Evolutionary conservation across 2,329 filamentous ascomycete species (phyloP), one percentile per base, ranked within the genome.

Genomic region (Scolecobasidium constrictum): DNA sequence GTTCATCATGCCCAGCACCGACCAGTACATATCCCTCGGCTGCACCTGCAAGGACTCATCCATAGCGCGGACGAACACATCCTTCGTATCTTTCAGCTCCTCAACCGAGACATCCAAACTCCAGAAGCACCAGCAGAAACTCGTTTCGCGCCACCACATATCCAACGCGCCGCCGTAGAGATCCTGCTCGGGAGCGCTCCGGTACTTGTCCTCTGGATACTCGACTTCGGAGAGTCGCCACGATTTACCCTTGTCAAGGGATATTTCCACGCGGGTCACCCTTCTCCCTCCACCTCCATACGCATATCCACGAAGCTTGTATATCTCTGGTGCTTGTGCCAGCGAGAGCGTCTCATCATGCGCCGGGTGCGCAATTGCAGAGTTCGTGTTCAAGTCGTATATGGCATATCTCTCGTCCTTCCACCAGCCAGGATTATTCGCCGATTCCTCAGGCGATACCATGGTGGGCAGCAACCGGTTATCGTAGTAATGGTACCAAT

Each of bases 401-500:
- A 95, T 94, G 16, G 86, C 86, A 55, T 94, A 94, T 47, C 85
- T 74, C 49, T 94, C 87, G 56, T 95, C 88, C 53, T 69, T 81
- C 88, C 88, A 95, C 66, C 80, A 85, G 17, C 81, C 75, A 0
- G 78, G 75, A 42, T 87, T 69, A 48, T 82, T 75, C 2, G 80
- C 79, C 46, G 84, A 81, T 56, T 82, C 80, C 51, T 94, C 86
- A 1, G 88, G 86, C 9, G 80, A 81, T 13, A 94, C 72, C 73
- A 80, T 88, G 0, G 86, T 94, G 4, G 88, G 88, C 31, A 95
- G 64, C 2, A 95, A 86, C 46, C 86, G 71, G 57, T 95, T 95
- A 59, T 95, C 88, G 60, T 92, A 88, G 48, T 93, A 86, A 60
- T 95, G 88, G 54, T 94, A 94, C 86, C 86, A 94, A 56, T 93